Evolutionary conservation across 1,139 yeast species (phyloP), one percentile per base, ranked within the genome.

Genomic region (Hemisphaericaspora lyxosophila): DNA sequence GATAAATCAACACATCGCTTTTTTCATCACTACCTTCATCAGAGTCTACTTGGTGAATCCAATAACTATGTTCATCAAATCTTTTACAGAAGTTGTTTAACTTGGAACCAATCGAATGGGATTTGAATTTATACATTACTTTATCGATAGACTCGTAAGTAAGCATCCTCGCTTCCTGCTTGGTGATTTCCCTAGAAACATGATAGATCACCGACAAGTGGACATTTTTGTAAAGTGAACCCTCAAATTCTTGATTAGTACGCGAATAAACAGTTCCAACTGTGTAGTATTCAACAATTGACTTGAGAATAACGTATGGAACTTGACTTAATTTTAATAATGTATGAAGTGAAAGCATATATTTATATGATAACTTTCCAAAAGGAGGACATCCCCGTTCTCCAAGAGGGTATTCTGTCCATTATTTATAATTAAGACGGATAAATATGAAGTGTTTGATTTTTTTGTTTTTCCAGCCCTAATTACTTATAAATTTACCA

Each of bases 181-280:
- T 34, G 3, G 32, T 33, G 16, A 47, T 45, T 4, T 42, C 36
- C 18, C 54, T 50, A n/a, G 62, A 56, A 31, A 61, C 49, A 36
- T 59, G 63, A 34, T 46, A 46, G 35, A 53, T 52, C 5, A 54
- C 50, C 14, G 64, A 38, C 34, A 62, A 44, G 34, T 58, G 59
- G 15, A 62, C 34, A 45, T 61, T 62, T 30, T 62, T 62, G 44
- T 47, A 50, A 23, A 59, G 49, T 4, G 63, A 57, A 27, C 55
- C 43, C 29, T 48, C 43, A 47, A 62, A 62, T 40, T 63, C 64
- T 24, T 34, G 39, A 46, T 51, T 54, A 35, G 64, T 57, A n/a
- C 39, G 46, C 16, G 59, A 55, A 44, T 52, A 58, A 5, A 59
- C 42, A 1, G 68, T 63, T 4, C 67, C 67, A 4, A 47, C 47